Conservation (phyloP, 441 rosid genomes). For the Gossypium laxum region DNA sequence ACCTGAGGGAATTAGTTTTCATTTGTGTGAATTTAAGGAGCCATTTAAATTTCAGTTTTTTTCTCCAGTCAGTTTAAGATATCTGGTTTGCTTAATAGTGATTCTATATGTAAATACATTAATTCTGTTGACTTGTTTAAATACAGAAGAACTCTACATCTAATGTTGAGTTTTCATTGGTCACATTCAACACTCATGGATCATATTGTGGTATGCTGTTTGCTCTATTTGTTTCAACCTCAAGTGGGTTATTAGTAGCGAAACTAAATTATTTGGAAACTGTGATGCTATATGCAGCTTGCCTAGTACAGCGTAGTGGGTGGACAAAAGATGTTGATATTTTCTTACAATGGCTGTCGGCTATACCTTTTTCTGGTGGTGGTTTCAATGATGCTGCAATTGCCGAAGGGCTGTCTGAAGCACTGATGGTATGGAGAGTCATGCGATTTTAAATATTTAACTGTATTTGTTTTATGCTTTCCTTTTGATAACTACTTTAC, state of each 20-base stretch:
- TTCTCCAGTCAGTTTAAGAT: not conserved
- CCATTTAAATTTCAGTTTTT: not conserved
- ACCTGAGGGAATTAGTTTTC: not conserved
- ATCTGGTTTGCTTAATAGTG: not conserved
- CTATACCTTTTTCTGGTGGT: constrained; percentile 72
- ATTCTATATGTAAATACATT: not conserved
- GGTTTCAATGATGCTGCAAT: constrained; percentile 90
- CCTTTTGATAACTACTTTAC: not conserved
- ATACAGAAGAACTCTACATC: constrained; percentile 52
- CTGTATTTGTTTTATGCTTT: not conserved
- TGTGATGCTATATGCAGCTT: constrained; percentile 37
- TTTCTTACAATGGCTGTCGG: constrained; percentile 70
- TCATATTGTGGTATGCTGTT: constrained; percentile 56
- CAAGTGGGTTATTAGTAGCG: not conserved
- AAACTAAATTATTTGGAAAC: constrained; percentile 6
- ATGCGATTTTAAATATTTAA: not conserved
- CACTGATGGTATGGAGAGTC: constrained; percentile 61
- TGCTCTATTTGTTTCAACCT: constrained; percentile 4
- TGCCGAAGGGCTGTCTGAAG: constrained; percentile 96
- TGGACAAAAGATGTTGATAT: constrained; percentile 82
- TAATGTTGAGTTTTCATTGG: constrained; percentile 57
- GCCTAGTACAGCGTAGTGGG: constrained; percentile 80
- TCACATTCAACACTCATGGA: constrained; percentile 69
- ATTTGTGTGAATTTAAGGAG: not conserved
- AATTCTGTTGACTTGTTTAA: constrained; percentile 9